phyloP scores from a whole-genome alignment of 345 rosid species.

The Eucalyptus coolabah region DNA sequence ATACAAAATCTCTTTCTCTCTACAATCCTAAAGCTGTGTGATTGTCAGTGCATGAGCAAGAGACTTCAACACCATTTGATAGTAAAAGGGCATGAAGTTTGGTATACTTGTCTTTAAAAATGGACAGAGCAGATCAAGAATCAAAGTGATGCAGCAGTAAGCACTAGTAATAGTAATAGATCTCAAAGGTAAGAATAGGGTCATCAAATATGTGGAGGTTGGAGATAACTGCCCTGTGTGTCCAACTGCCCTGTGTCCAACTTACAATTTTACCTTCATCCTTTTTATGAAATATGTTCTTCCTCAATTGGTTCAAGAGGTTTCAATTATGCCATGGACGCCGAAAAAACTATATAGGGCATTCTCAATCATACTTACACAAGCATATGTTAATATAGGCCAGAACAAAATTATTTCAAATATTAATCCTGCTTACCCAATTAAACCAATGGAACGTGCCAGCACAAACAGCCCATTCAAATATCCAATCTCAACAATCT shows the following conservation, averaged over 20 bases:
- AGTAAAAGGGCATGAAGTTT: background rate
- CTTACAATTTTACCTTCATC: background rate
- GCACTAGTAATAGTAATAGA: background rate
- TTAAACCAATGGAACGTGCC: slow-evolving; percentile 84
- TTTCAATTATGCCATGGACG: background rate
- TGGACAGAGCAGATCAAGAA: background rate
- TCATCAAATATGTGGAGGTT: background rate
- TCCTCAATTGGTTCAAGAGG: background rate
- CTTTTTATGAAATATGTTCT: background rate
- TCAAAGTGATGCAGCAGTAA: background rate
- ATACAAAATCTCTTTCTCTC: background rate
- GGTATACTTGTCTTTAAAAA: background rate
- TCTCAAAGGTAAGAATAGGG: background rate
- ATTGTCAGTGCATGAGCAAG: background rate
- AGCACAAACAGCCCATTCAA: slow-evolving; percentile 85
- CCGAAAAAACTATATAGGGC: background rate
- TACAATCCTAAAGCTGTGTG: background rate
- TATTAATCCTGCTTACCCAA: slow-evolving; percentile 35
- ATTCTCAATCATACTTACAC: background rate
- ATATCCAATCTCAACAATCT: slow-evolving; percentile 76
- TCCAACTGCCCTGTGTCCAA: background rate
- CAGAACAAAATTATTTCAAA: background rate
- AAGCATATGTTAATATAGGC: background rate
- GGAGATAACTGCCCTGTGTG: background rate
- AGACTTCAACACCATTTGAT: background rate